Conservation (phyloP, 2,329 filamentous ascomycete genomes). For the Sarocladiaceae sp. region DNA sequence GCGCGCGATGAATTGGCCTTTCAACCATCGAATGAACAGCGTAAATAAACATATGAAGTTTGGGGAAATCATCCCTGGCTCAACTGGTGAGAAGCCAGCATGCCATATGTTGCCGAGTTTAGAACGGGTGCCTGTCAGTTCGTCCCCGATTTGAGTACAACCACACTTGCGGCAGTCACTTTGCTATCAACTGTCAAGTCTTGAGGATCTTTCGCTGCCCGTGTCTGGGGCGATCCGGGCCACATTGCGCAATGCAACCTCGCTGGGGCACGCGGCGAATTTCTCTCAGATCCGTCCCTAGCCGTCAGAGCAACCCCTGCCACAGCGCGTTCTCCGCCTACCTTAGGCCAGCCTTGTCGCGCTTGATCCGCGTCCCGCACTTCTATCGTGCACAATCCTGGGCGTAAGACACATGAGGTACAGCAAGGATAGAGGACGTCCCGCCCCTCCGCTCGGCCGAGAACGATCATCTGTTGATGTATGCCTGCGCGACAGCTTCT, state of each 20-base stretch:
- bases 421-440: not conserved
- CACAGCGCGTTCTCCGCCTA: not conserved
- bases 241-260: conserved; percentile 4
- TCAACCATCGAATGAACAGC: too few relatives aligned
- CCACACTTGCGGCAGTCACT: conserved; percentile 5
- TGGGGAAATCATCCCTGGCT: too few relatives aligned
- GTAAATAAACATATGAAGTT: too few relatives aligned
- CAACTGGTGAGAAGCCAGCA: too few relatives aligned
- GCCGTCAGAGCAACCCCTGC: conserved; percentile 1
- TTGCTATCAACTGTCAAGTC: not conserved
- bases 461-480: too few relatives aligned
- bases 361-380: not conserved
- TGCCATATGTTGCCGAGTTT: too few relatives aligned
- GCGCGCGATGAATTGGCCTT: too few relatives aligned
- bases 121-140: not conserved
- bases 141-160: not conserved
- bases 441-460: not conserved
- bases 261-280: conserved; percentile 2
- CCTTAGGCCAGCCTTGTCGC: conserved; percentile 4
- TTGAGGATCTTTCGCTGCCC: too few relatives aligned
- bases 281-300: conserved; percentile 1
- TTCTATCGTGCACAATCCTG: not conserved
- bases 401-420: not conserved
- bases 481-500: too few relatives aligned
- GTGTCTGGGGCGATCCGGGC: not conserved